A percentile compares a stretch with the other conserved stretches of the same genome.
Conservation (phyloP, 2,329 filamentous ascomycete species). For the Ophiostoma sp. region DNA sequence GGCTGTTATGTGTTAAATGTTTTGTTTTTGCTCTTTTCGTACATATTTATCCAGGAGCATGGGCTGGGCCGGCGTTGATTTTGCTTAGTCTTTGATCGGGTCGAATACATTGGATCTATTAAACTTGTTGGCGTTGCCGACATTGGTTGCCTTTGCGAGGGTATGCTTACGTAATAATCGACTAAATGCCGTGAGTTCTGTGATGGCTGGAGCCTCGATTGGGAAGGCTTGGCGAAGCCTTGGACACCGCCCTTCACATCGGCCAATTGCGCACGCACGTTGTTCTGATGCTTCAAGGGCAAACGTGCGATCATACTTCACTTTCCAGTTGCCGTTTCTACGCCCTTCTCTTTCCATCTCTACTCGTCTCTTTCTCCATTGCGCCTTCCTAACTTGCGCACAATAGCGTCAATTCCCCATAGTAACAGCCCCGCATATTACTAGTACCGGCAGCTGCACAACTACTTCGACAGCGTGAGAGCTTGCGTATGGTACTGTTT, state of each 20-base stretch:
- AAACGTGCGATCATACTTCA: neutral
- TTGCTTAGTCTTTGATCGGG: conserved; percentile 20
- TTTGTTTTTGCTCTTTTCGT: conserved; percentile 10
- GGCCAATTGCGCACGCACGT: neutral
- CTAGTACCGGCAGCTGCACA: conserved; percentile 2
- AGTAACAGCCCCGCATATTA: neutral
- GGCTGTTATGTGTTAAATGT: conserved; percentile 11
- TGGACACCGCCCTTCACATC: neutral
- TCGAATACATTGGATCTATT: conserved; percentile 21
- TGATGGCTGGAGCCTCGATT: neutral
- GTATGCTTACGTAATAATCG: neutral
- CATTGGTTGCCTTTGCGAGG: neutral
- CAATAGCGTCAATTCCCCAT: conserved; percentile 5
- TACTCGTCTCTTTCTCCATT: neutral
- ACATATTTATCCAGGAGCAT: conserved; percentile 20
- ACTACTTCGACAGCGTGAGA: neutral
- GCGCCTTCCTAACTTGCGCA: conserved; percentile 10
- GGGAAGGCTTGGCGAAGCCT: neutral
- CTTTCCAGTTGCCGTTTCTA: neutral
- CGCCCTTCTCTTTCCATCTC: neutral
- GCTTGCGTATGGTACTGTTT: neutral
- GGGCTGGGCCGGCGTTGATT: conserved; percentile 25
- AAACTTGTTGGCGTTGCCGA: neutral
- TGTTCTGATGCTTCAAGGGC: too few relatives aligned
- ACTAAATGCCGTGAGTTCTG: neutral